These are phyloP conservation scores for Phytophthora chlamydospora DNA, from an alignment of 352 stramenopile species.

Conservation along the genomic window DNA sequence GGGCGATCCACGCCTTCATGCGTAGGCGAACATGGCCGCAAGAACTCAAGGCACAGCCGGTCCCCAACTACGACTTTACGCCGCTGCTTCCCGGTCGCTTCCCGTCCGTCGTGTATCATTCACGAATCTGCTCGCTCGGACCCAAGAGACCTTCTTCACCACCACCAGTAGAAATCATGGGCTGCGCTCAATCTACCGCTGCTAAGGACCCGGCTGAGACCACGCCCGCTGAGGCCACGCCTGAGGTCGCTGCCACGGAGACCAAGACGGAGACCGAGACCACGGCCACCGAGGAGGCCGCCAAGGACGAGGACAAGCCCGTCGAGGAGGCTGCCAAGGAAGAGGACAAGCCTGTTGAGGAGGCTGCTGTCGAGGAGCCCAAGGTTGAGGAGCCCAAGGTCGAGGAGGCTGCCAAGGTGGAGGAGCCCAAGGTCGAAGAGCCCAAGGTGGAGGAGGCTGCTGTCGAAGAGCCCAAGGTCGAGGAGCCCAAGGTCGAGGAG, in stretches of 20 bases:
- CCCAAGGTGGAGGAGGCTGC: slow-evolving; percentile 3
- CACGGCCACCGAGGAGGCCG: slow-evolving; percentile 16
- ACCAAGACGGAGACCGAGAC: slow-evolving; percentile 25
- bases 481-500: slow-evolving; percentile 10
- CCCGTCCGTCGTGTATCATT: slow-evolving; percentile 28
- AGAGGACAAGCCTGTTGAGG: neutral
- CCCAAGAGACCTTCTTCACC: slow-evolving; percentile 27
- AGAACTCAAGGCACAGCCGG: slow-evolving; percentile 21
- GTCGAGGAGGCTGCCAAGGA: slow-evolving; percentile 4
- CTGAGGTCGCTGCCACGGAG: slow-evolving; percentile 24
- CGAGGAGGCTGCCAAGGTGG: slow-evolving; percentile 1
- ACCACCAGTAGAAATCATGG: slow-evolving; percentile 30
- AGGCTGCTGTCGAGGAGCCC: slow-evolving; percentile 1
- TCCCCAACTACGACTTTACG: slow-evolving; percentile 29
- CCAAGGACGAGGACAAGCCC: slow-evolving; percentile 18
- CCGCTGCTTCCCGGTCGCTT: slow-evolving; percentile 13
- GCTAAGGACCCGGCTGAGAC: slow-evolving; percentile 38
- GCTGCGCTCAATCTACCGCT: slow-evolving; percentile 42
- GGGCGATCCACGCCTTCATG: neutral
- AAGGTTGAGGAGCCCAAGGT: slow-evolving; percentile 6
- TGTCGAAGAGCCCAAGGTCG: too few relatives aligned
- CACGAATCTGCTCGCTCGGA: slow-evolving; percentile 29
- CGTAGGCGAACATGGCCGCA: slow-evolving; percentile 1
- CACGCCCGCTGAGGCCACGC: slow-evolving; percentile 20
- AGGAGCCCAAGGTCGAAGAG: slow-evolving; percentile 9